Evolutionary conservation across 768 basidiomycete species (phyloP).

Genomic region (Agaricus subrufescens): DNA sequence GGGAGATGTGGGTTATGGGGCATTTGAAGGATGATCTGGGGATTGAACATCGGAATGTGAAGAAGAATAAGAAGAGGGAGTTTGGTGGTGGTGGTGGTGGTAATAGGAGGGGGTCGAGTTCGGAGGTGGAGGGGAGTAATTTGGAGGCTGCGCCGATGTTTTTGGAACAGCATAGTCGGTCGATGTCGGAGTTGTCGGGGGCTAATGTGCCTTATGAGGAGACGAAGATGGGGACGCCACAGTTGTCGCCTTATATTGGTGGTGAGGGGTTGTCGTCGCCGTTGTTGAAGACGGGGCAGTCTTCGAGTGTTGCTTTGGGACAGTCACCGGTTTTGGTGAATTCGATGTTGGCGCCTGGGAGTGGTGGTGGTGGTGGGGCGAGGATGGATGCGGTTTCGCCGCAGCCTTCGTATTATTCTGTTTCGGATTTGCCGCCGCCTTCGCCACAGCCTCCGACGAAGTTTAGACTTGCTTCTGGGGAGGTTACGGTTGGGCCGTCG

Average conservation of each 20-base stretch:
- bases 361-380: not conserved
- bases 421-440: conserved; percentile 56
- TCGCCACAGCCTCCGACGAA: conserved; percentile 55
- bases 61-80: conserved; percentile 26
- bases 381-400: conserved; percentile 28
- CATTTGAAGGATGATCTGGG: conserved; percentile 81
- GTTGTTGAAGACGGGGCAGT: too few species aligned
- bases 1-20: conserved; percentile 87
- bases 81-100: too few species aligned
- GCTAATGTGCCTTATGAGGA: conserved; percentile 37
- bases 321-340: too few species aligned
- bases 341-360: too few species aligned
- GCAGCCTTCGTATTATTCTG: conserved; percentile 64
- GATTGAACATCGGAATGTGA: conserved; percentile 56
- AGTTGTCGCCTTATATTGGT: too few species aligned
- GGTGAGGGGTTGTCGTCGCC: conserved; percentile 16
- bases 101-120: too few species aligned
- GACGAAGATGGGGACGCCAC: too few species aligned
- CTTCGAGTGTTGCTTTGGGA: too few species aligned
- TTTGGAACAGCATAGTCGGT: conserved; percentile 55
- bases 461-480: conserved; percentile 41
- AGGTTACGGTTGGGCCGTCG: conserved; percentile 39
- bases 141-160: conserved; percentile 74
- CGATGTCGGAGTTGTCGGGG: conserved; percentile 55
- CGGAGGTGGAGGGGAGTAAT: conserved; percentile 21